phyloP scores from a whole-genome alignment of 1,284 basidiomycete genomes.

The Microbotryum intermedium region DNA sequence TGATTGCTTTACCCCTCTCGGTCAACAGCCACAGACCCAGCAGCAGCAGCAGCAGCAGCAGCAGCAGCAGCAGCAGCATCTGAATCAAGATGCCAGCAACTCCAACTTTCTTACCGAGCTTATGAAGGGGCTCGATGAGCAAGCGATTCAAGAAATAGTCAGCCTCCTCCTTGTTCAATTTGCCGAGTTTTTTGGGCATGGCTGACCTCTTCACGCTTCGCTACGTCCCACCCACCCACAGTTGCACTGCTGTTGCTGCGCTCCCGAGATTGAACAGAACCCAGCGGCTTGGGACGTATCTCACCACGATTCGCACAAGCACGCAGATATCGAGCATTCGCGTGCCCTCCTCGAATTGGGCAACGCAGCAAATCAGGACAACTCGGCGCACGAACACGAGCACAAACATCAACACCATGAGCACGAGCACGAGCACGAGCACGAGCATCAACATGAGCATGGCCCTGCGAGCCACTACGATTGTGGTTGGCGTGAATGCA shows the following conservation, averaged over 20 bases:
- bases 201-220: neutral
- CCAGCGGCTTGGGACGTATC: conserved; percentile 11
- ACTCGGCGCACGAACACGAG: neutral
- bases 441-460: neutral
- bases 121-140: conserved; percentile 18
- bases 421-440: neutral
- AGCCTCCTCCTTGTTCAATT: neutral
- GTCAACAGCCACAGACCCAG: no score
- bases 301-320: conserved; percentile 4
- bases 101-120: neutral
- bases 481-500: conserved; percentile 46
- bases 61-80: no score
- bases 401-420: neutral
- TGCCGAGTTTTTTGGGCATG: neutral
- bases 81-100: no score
- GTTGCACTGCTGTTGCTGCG: conserved; percentile 28
- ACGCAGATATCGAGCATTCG: neutral
- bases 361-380: conserved; percentile 14
- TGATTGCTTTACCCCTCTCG: no score
- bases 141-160: conserved; percentile 27
- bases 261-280: conserved; percentile 10
- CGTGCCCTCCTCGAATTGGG: neutral
- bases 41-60: no score
- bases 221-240: neutral
- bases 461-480: neutral